Base-by-base conservation (phyloP, 2,329 filamentous ascomycete genomes). In the Nemania sp. region DNA sequence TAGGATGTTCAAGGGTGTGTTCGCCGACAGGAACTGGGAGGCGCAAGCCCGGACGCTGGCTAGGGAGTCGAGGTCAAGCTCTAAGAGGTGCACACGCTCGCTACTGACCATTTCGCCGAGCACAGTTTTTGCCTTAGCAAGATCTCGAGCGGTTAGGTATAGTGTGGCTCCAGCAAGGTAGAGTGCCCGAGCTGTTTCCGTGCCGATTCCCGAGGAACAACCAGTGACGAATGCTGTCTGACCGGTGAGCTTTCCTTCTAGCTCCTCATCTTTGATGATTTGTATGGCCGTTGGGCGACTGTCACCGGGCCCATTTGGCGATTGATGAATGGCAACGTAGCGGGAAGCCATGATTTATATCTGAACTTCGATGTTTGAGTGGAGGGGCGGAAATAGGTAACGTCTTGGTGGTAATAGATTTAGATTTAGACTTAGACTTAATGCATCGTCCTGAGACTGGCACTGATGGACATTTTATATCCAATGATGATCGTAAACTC, bases 1-100 rank as follows among this genome's bases (percentile, higher is more conserved):
- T 26, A 74, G 15, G 5, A 74, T 38, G 27, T 73, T 70, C 5
- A 74, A 68, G 24, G 60, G 61, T 57, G 49, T 55, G 54, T 69
- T 49, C 52, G 64, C 20, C 29, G 45, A 26, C 64, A 59, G 68
- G 52, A 73, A 69, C 5, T 70, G 63, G 6, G 55, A 24, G 4
- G 72, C 71, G 22, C 62, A 63, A 15, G 54, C 58, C n/a, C 59
- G 62, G 45, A 73, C 51, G 20, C 64, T 67, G 11, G 56, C 38
- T 2, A 66, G 35, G 2, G 22, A 27, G 2, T 27, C 26, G 10
- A 52, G 15, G 24, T 52, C 49, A 26, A 52, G 49, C 26, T 52
- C 49, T n/a, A 52, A 3, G 22, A 52, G 49, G 22, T 52, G 22
- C 2, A 52, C 49, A 5, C 49, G 49, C 11, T 27, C 49, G 49